phyloP scores from a whole-genome alignment of 2,329 filamentous ascomycete genomes.

The Trichophyton rubrum region DNA sequence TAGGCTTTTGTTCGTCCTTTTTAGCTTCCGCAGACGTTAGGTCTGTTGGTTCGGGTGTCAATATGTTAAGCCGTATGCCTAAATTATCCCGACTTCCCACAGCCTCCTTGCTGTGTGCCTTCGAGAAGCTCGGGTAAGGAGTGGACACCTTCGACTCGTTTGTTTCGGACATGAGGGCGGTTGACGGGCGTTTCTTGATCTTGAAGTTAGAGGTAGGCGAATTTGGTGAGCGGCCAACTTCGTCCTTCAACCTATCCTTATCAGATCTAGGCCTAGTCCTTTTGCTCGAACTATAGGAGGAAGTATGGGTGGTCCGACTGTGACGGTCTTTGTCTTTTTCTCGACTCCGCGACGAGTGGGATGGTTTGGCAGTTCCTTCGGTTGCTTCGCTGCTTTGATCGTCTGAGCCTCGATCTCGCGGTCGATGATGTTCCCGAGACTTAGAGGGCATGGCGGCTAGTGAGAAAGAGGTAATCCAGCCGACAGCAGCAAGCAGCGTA shows the following conservation, averaged over 20 bases:
- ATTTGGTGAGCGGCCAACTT: slow-evolving; percentile 16
- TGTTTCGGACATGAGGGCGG: slow-evolving; percentile 11
- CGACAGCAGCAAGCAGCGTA: background rate
- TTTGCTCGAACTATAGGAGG: slow-evolving; percentile 14
- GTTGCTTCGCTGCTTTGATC: slow-evolving; percentile 20
- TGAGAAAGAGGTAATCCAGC: background rate
- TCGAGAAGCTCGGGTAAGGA: slow-evolving; percentile 75
- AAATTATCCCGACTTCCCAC: slow-evolving; percentile 52
- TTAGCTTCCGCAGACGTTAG: slow-evolving; percentile 36
- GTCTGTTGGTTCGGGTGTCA: slow-evolving; percentile 60
- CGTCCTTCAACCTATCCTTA: slow-evolving; percentile 19
- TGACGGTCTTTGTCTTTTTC: slow-evolving; percentile 14
- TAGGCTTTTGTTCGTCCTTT: slow-evolving; percentile 1
- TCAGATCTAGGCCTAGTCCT: slow-evolving; percentile 15
- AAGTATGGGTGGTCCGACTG: slow-evolving; percentile 22
- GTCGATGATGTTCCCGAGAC: slow-evolving; percentile 26
- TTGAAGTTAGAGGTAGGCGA: slow-evolving; percentile 14
- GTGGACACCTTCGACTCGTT: slow-evolving; percentile 39
- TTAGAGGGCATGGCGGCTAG: slow-evolving; percentile 27
- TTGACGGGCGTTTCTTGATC: slow-evolving; percentile 6
- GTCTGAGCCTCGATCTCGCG: slow-evolving; percentile 21
- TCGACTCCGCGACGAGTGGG: slow-evolving; percentile 1
- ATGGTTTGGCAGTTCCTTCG: slow-evolving; percentile 5
- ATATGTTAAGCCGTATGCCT: slow-evolving; percentile 23
- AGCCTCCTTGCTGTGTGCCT: slow-evolving; percentile 80